phyloP scores from a whole-genome alignment of 805 yeast genomes.

The Metschnikowia corniflorae region DNA sequence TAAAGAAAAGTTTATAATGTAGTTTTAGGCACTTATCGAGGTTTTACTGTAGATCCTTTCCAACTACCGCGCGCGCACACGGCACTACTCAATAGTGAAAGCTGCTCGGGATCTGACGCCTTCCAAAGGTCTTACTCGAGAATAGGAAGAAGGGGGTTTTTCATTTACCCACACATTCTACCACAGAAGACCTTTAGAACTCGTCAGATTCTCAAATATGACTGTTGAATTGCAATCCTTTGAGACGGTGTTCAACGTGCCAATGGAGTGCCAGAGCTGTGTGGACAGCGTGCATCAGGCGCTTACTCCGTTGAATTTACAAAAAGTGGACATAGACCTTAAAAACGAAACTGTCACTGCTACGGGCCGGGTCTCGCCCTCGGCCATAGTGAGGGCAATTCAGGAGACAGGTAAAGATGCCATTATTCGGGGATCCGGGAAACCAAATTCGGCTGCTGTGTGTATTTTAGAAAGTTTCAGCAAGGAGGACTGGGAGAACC shows the following conservation, averaged over 20 bases:
- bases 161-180: too few relatives aligned
- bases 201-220: constrained; percentile 1
- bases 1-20: too few relatives aligned
- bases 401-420: constrained; percentile 82
- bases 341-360: constrained; percentile 60
- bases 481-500: constrained; percentile 41
- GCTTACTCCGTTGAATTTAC: constrained; percentile 51
- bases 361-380: constrained; percentile 71
- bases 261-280: constrained; percentile 75
- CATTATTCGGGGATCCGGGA: constrained; percentile 87
- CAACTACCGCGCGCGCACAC: too few relatives aligned
- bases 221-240: constrained; percentile 17
- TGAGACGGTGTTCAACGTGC: constrained; percentile 80
- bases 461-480: constrained; percentile 77
- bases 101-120: too few relatives aligned
- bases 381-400: constrained; percentile 62
- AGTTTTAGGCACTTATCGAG: too few relatives aligned
- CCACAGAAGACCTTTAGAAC: too few relatives aligned
- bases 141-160: too few relatives aligned
- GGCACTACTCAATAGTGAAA: too few relatives aligned
- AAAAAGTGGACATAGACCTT: constrained; percentile 54
- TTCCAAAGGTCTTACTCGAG: too few relatives aligned
- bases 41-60: too few relatives aligned
- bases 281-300: constrained; percentile 56
- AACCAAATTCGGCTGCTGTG: constrained; percentile 85